Percentiles rank a stretch among this genome's conserved stretches.
phyloP scores from a whole-genome alignment of 768 basidiomycete genomes.

The Auricularia sp. region DNA sequence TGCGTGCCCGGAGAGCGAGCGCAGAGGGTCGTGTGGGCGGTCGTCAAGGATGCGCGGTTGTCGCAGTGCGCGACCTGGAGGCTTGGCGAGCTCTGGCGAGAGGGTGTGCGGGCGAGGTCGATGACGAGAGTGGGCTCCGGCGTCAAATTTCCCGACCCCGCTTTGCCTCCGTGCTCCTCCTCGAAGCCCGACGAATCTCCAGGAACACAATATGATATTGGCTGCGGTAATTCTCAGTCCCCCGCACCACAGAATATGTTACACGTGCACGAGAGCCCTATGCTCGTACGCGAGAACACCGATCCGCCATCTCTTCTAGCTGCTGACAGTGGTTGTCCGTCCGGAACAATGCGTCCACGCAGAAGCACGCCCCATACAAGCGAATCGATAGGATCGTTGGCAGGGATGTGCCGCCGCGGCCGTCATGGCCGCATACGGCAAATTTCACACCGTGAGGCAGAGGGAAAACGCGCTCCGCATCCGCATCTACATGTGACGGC shows the following conservation, averaged over 20 bases:
- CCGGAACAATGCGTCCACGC: neutral
- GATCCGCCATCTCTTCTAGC: neutral
- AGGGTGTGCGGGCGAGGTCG: neutral
- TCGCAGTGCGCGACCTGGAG: neutral
- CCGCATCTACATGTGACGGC: too few relatives aligned
- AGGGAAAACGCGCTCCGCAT: neutral
- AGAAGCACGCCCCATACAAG: neutral
- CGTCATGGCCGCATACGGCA: neutral
- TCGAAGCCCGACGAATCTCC: neutral
- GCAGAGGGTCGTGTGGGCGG: neutral
- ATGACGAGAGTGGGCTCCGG: neutral
- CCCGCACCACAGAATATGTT: neutral
- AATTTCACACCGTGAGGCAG: neutral
- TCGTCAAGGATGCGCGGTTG: neutral
- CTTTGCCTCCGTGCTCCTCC: neutral
- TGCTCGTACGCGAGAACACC: neutral
- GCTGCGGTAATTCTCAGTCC: neutral
- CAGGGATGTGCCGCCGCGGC: neutral
- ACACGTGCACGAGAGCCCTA: neutral
- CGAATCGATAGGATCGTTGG: neutral
- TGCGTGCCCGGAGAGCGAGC: neutral
- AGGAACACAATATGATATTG: neutral
- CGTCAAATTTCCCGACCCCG: neutral
- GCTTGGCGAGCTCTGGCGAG: neutral
- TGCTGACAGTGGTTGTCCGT: neutral